A percentile compares a stretch with the other conserved stretches of the same genome.
These are phyloP conservation scores for Xylaria sp. DNA, from an alignment of 2,329 filamentous ascomycete species.

Conservation along the genomic window DNA sequence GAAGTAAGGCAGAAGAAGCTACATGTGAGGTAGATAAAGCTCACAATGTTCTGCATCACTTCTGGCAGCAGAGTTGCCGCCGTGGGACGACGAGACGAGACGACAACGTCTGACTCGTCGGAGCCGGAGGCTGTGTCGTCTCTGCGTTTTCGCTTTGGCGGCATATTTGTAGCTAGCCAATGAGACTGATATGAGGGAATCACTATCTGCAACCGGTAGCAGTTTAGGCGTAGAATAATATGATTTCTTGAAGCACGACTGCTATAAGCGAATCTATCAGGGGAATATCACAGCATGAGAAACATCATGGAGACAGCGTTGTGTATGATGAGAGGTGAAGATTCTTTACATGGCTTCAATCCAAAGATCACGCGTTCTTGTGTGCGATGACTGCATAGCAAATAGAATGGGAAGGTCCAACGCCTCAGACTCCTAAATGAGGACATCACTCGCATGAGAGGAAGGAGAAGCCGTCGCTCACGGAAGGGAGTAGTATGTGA, in stretches of 20 bases:
- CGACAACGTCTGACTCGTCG: slow-evolving; percentile 9
- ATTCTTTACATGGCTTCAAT: too few species aligned
- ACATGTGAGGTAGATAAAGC: neutral
- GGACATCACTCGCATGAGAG: neutral
- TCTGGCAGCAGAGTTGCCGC: slow-evolving; percentile 11
- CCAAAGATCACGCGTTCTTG: too few species aligned
- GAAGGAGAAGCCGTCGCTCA: neutral
- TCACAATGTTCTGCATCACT: slow-evolving; percentile 26
- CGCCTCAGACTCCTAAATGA: too few species aligned
- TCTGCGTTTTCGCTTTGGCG: slow-evolving; percentile 9
- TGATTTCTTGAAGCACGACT: neutral
- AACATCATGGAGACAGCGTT: neutral
- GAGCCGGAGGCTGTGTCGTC: slow-evolving; percentile 1
- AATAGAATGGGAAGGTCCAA: too few species aligned
- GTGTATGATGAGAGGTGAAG: neutral
- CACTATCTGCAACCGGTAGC: too few species aligned
- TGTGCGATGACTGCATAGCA: too few species aligned
- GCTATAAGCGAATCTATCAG: neutral
- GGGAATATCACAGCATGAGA: neutral
- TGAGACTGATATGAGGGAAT: too few species aligned
- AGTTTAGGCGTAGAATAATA: neutral
- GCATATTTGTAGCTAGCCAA: too few species aligned
- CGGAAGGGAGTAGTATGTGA: neutral
- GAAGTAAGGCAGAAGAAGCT: neutral
- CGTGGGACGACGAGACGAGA: slow-evolving; percentile 8